A percentile compares a stretch with the other conserved stretches of the same genome.
phyloP scores from a whole-genome alignment of 371 early-diverging fungal genomes.

The Rhizopus delemar region DNA sequence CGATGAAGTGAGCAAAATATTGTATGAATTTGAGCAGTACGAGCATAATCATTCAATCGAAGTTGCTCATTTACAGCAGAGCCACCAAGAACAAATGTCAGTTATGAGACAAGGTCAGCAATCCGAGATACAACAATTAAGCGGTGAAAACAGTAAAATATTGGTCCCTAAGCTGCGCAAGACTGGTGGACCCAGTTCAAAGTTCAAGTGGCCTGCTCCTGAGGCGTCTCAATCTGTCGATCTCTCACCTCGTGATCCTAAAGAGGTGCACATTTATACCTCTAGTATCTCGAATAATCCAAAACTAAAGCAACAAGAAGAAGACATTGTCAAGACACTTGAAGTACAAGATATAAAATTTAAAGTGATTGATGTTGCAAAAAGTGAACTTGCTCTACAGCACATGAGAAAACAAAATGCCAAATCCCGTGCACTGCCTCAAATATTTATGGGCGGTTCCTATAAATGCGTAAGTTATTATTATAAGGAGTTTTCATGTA shows the following conservation, averaged over 20 bases:
- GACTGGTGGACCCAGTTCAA: conserved; percentile 10
- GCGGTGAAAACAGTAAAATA: neutral
- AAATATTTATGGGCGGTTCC: conserved; percentile 46
- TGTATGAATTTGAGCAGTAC: conserved; percentile 53
- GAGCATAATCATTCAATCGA: conserved; percentile 48
- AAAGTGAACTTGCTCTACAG: conserved; percentile 40
- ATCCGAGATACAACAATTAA: conserved; percentile 2
- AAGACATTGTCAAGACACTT: conserved; percentile 25
- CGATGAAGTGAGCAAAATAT: conserved; percentile 45
- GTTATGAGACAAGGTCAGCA: conserved; percentile 41
- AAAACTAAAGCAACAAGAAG: conserved; percentile 37
- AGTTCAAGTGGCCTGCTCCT: conserved; percentile 16
- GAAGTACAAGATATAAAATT: conserved; percentile 24
- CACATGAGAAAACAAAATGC: conserved; percentile 38
- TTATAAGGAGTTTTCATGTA: neutral
- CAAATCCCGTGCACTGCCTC: conserved; percentile 30
- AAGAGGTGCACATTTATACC: conserved; percentile 36
- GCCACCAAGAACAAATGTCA: conserved; percentile 41
- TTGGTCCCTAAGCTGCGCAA: conserved; percentile 2
- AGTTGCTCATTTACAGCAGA: conserved; percentile 37
- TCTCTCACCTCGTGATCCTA: conserved; percentile 24
- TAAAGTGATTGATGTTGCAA: conserved; percentile 41
- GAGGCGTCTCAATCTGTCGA: conserved; percentile 3
- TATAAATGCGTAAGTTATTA: conserved; percentile 37
- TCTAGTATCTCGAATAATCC: conserved; percentile 38